Conservation (phyloP, 805 yeast genomes). For the Myxozyma lipomycoides region DNA sequence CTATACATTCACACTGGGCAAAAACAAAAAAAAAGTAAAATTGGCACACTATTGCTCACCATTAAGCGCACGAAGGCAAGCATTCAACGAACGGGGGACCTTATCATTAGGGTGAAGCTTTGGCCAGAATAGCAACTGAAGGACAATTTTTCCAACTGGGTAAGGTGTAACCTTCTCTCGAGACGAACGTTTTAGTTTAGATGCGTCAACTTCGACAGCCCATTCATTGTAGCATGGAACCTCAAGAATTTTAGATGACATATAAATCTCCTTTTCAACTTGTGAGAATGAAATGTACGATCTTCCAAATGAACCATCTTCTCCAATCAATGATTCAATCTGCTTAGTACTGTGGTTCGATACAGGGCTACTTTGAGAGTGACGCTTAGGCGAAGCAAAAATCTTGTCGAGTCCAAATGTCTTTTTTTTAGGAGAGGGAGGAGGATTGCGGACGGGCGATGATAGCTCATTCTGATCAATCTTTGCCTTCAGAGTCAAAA, state of each 20-base stretch:
- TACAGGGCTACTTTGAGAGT: conserved; percentile 45
- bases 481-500: conserved; percentile 62
- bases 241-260: conserved; percentile 49
- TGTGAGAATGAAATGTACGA: conserved; percentile 62
- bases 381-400: conserved; percentile 19
- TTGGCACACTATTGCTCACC: conserved; percentile 1
- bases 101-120: conserved; percentile 56
- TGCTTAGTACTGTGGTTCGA: neutral
- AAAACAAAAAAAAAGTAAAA: too few species aligned
- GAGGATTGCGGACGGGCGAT: conserved; percentile 27
- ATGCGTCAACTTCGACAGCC: conserved; percentile 43
- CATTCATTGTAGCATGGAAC: conserved; percentile 78
- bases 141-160: conserved; percentile 60
- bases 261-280: conserved; percentile 53
- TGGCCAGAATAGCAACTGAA: conserved; percentile 67
- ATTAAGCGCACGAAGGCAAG: conserved; percentile 24
- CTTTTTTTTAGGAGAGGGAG: conserved; percentile 19
- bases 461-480: conserved; percentile 41
- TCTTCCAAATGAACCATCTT: conserved; percentile 86
- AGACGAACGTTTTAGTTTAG: conserved; percentile 21
- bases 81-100: conserved; percentile 64
- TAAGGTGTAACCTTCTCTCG: conserved; percentile 47
- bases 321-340: conserved; percentile 64
- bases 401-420: conserved; percentile 16
- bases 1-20: too few species aligned